Evolutionary conservation across 768 basidiomycete species (phyloP).

Genomic region (Macrolepiota dolichaula): DNA sequence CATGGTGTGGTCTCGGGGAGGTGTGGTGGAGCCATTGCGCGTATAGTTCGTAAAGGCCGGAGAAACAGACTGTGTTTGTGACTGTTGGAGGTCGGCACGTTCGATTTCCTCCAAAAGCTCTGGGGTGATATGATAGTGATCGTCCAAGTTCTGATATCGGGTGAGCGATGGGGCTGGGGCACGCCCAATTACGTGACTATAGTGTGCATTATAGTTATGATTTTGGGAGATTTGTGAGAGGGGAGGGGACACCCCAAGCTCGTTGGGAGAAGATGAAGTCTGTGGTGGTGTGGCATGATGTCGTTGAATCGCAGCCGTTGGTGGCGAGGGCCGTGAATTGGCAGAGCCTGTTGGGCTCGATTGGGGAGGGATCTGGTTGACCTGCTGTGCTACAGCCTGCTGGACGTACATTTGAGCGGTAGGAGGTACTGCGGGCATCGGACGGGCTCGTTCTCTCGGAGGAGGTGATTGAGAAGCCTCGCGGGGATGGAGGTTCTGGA

Average conservation of each 20-base stretch:
- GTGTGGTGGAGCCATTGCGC: constrained; percentile 35
- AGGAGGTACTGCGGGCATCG: constrained; percentile 61
- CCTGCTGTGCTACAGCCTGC: constrained; percentile 37
- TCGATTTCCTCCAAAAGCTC: constrained; percentile 72
- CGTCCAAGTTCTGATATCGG: constrained; percentile 50
- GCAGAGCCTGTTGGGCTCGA: constrained; percentile 43
- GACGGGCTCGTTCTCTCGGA: constrained; percentile 48
- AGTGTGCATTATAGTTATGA: constrained; percentile 39
- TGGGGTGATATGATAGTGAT: constrained; percentile 65
- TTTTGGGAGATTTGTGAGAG: constrained; percentile 31
- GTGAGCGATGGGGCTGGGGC: constrained; percentile 54
- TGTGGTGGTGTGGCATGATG: constrained; percentile 31
- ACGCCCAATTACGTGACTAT: constrained; percentile 65
- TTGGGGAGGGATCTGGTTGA: constrained; percentile 36
- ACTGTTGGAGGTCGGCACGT: constrained; percentile 61
- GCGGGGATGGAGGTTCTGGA: constrained; percentile 38
- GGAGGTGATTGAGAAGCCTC: constrained; percentile 51
- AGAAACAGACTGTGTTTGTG: constrained; percentile 41
- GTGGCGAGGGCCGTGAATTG: constrained; percentile 36
- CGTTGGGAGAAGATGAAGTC: neutral
- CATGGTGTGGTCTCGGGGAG: constrained; percentile 48
- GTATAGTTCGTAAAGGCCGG: constrained; percentile 26
- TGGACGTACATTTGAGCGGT: constrained; percentile 45
- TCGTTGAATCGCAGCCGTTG: constrained; percentile 39
- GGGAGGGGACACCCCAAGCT: constrained; percentile 17